Base-by-base conservation (phyloP, 2,329 filamentous ascomycete genomes). In the Fusarium sp. region DNA sequence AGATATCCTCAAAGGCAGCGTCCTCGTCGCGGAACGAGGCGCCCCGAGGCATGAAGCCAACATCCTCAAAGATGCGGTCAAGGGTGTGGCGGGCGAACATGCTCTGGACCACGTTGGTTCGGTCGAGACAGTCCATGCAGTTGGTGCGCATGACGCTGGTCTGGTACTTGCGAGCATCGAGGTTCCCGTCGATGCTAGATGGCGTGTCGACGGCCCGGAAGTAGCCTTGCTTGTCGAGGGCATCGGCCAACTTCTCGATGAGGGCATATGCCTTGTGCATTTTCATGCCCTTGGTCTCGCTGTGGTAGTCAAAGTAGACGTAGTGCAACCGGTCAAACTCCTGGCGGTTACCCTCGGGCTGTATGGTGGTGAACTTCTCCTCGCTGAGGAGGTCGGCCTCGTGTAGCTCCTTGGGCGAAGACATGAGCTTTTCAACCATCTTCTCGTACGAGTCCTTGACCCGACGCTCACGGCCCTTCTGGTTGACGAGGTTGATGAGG, bases 51-150 rank as follows among this genome's bases (percentile, higher is more conserved):
- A 98, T 89, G 61, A 98, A 86, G 38, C 95, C 95, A 5, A 95
- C 86, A 77, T 98, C 96, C 73, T 92, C 90, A 66, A 99, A 91
- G 86, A 98, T 97, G 74, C 95, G 92, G 71, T 95, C 95, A 45
- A 99, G 87, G 16, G 94, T 94, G 90, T 92, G 95, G 61, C 96
- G 93, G 11, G 94, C 97, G 68, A 99, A 90, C 93, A 98, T 98
- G 82, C 95, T 97, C 84, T 99, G 97, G 5, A 99, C 95, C 8
- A 99, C 95, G 79, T 99, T 99, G 63, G 97, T 99, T 63, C 97
- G 93, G 83, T 99, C 97, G 16, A 99, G 90, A 76, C 97, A 99
- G 84, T 99, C 97, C 97, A 99, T 99, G 85, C 97, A 99, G 83
- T 99, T 99, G 42, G 97, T 98, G 63, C 97, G 92, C 74, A 99